These are phyloP conservation scores for Odonthalia washingtoniensis DNA, from an alignment of 31 red algal species.

Conservation along the genomic window DNA sequence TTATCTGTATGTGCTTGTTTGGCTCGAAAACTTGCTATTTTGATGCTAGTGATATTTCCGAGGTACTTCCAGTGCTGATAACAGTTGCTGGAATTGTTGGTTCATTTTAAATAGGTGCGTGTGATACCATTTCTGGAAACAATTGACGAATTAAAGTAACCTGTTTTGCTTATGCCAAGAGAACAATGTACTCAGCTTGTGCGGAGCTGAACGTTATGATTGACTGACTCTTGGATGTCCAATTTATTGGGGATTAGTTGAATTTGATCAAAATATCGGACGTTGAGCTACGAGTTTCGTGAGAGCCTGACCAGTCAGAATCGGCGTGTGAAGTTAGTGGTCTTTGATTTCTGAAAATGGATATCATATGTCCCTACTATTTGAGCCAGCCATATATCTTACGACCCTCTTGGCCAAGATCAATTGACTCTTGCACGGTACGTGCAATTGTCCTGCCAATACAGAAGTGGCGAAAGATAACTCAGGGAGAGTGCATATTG, in stretches of 20 bases:
- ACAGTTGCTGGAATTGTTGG: neutral
- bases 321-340: neutral
- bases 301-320: too few relatives aligned
- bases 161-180: slow-evolving; percentile 1
- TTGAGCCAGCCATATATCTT: too few relatives aligned
- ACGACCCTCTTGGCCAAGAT: too few relatives aligned
- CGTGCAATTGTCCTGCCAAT: neutral
- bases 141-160: neutral
- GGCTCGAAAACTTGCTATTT: neutral
- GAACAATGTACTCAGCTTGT: neutral
- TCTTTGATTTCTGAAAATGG: neutral
- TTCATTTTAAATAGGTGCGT: neutral
- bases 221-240: neutral
- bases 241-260: too few relatives aligned
- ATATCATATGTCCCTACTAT: neutral
- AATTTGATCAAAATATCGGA: too few relatives aligned
- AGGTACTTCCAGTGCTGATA: neutral
- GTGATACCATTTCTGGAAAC: neutral
- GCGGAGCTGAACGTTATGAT: neutral
- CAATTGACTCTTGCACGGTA: neutral
- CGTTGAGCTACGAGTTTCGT: too few relatives aligned
- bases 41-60: neutral
- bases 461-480: neutral
- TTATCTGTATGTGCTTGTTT: neutral
- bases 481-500: neutral